Percentiles rank a stretch among this genome's conserved stretches.
Evolutionary conservation across 768 basidiomycete species (phyloP).

Genomic region (Trametes coccinea): DNA sequence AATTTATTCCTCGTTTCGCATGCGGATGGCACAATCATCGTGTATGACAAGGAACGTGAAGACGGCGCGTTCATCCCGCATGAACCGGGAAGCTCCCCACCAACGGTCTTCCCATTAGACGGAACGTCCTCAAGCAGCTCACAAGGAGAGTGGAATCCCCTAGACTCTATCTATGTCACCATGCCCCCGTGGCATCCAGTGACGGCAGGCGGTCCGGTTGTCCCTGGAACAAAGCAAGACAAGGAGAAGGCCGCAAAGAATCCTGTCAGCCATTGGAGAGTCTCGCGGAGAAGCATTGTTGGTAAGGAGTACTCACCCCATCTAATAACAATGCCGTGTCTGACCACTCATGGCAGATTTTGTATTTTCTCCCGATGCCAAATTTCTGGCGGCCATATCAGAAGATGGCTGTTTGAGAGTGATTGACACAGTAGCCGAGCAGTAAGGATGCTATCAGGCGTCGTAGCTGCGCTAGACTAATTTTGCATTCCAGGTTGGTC

Average conservation of each 20-base stretch:
- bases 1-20: slow-evolving; percentile 86
- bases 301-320: slow-evolving; percentile 45
- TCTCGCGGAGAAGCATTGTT: slow-evolving; percentile 69
- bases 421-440: slow-evolving; percentile 84
- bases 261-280: slow-evolving; percentile 88
- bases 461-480: not conserved
- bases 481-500: slow-evolving; percentile 57
- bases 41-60: slow-evolving; percentile 90
- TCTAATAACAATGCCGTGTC: not conserved
- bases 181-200: slow-evolving; percentile 87
- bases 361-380: slow-evolving; percentile 91
- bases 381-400: slow-evolving; percentile 84
- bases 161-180: slow-evolving; percentile 74
- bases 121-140: slow-evolving; percentile 29
- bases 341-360: slow-evolving; percentile 55
- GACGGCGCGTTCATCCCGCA: slow-evolving; percentile 74
- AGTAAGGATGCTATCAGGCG: slow-evolving; percentile 49
- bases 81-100: slow-evolving; percentile 44
- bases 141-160: slow-evolving; percentile 71
- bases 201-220: slow-evolving; percentile 41
- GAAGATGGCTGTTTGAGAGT: slow-evolving; percentile 92
- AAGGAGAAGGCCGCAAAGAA: slow-evolving; percentile 78
- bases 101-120: slow-evolving; percentile 13
- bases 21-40: slow-evolving; percentile 84
- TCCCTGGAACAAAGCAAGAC: slow-evolving; percentile 36